Conservation (phyloP, 2,329 filamentous ascomycete species). For the Mollisia scopiformis region DNA sequence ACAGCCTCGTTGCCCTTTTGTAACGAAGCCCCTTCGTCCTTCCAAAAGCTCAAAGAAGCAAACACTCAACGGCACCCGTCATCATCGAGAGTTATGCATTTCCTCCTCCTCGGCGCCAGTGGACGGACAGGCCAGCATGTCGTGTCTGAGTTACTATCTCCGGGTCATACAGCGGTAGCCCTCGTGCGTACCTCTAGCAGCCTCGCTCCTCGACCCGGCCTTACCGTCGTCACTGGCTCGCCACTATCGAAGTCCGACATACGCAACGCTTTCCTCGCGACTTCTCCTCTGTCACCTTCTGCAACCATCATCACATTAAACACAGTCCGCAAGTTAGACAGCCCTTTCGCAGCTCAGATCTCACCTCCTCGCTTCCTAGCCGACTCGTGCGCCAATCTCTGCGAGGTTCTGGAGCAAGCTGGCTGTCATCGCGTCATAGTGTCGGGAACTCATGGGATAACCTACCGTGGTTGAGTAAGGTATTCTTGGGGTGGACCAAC, state of each 20-base stretch:
- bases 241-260: slow-evolving; percentile 42
- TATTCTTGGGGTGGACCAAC: slow-evolving; percentile 44
- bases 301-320: slow-evolving; percentile 45
- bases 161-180: slow-evolving; percentile 43
- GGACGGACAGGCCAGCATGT: slow-evolving; percentile 48
- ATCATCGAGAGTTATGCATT: slow-evolving; percentile 37
- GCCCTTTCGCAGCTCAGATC: slow-evolving; percentile 42
- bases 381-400: slow-evolving; percentile 41
- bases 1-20: slow-evolving; percentile 20
- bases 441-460: slow-evolving; percentile 43
- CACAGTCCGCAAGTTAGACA: slow-evolving; percentile 43
- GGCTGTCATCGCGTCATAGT: slow-evolving; percentile 38
- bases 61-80: slow-evolving; percentile 24
- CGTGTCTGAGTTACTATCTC: slow-evolving; percentile 41
- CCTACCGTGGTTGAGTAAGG: slow-evolving; percentile 39
- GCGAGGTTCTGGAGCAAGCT: slow-evolving; percentile 37
- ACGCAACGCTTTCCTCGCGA: slow-evolving; percentile 30
- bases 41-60: slow-evolving; percentile 20
- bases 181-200: slow-evolving; percentile 40
- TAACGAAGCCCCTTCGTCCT: slow-evolving; percentile 22
- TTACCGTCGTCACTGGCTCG: slow-evolving; percentile 40
- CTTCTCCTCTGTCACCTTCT: slow-evolving; percentile 29
- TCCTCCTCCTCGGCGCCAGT: slow-evolving; percentile 47
- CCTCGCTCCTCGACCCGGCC: slow-evolving; percentile 33
- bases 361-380: slow-evolving; percentile 44